Evolutionary conservation across 495 filamentous ascomycete species (phyloP).

Genomic region (Hyphodiscus hymeniophilus): DNA sequence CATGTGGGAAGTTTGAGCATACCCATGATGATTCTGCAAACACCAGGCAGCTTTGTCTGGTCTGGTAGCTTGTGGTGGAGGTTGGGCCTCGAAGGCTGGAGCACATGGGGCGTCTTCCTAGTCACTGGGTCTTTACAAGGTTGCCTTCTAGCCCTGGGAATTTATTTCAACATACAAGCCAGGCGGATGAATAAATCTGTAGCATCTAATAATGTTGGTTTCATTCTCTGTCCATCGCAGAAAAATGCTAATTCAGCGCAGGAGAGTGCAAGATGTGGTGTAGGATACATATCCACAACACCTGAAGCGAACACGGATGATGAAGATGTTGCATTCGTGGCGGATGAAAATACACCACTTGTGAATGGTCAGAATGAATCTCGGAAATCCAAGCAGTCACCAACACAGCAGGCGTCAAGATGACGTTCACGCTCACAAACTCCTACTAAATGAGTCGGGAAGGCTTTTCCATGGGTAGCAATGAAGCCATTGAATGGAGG

Average conservation of each 20-base stretch:
- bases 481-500: too few relatives aligned
- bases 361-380: too few relatives aligned
- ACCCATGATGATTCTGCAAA: conserved; percentile 98
- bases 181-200: conserved; percentile 11
- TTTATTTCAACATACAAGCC: conserved; percentile 59
- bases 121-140: conserved; percentile 84
- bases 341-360: conserved; percentile 15
- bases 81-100: conserved; percentile 80
- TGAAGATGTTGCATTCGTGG: conserved; percentile 17
- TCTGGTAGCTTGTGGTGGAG: conserved; percentile 75
- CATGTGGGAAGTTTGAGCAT: conserved; percentile 85
- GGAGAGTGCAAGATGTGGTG: conserved; percentile 9
- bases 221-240: neutral
- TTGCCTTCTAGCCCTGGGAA: conserved; percentile 67
- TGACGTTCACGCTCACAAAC: too few relatives aligned
- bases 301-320: conserved; percentile 14
- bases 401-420: neutral
- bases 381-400: conserved; percentile 9
- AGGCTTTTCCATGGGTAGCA: too few relatives aligned
- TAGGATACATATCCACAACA: conserved; percentile 11
- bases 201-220: conserved; percentile 6
- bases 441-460: too few relatives aligned
- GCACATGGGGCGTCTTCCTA: conserved; percentile 84
- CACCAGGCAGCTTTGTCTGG: conserved; percentile 83
- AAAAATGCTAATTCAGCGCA: conserved; percentile 5